Conservation (phyloP, 768 basidiomycete genomes). For the Tylopilus sp. region DNA sequence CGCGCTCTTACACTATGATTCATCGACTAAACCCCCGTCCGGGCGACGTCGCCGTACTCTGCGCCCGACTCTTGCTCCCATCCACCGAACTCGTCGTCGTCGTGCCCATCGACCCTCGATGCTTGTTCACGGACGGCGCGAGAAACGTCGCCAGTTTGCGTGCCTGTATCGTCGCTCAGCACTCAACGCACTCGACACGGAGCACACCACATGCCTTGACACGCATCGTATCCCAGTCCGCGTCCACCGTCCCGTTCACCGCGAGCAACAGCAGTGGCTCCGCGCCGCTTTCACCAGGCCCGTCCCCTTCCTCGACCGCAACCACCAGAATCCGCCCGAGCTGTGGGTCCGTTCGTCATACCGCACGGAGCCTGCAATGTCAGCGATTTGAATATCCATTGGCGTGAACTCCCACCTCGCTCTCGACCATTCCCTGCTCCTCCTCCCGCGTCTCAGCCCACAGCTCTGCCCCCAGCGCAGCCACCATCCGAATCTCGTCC, state of each 20-base stretch:
- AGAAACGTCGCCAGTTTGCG: constrained; percentile 31
- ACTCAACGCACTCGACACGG: neutral
- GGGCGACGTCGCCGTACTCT: constrained; percentile 28
- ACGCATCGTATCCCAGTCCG: constrained; percentile 67
- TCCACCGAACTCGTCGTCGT: constrained; percentile 5
- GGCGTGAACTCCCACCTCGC: constrained; percentile 50
- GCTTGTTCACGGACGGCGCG: constrained; percentile 37
- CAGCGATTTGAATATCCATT: neutral
- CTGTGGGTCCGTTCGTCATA: constrained; percentile 32
- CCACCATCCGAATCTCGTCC: constrained; percentile 70
- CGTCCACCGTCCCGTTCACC: constrained; percentile 55
- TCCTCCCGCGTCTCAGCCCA: constrained; percentile 72
- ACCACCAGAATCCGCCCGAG: constrained; percentile 69
- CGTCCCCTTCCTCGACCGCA: constrained; percentile 47
- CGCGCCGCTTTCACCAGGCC: neutral
- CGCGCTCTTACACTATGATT: too few species aligned
- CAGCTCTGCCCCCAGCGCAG: constrained; percentile 68
- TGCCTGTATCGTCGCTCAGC: constrained; percentile 20
- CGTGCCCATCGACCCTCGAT: constrained; percentile 28
- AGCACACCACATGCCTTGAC: constrained; percentile 46
- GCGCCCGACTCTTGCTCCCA: constrained; percentile 25
- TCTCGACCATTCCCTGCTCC: constrained; percentile 62
- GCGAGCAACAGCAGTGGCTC: constrained; percentile 68
- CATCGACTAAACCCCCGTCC: constrained; percentile 18
- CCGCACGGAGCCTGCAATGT: neutral